Evolutionary conservation across 1,284 basidiomycete genomes (phyloP), one percentile per base, ranked within the genome.

Genomic region (Microbotryomycetes sp.): DNA sequence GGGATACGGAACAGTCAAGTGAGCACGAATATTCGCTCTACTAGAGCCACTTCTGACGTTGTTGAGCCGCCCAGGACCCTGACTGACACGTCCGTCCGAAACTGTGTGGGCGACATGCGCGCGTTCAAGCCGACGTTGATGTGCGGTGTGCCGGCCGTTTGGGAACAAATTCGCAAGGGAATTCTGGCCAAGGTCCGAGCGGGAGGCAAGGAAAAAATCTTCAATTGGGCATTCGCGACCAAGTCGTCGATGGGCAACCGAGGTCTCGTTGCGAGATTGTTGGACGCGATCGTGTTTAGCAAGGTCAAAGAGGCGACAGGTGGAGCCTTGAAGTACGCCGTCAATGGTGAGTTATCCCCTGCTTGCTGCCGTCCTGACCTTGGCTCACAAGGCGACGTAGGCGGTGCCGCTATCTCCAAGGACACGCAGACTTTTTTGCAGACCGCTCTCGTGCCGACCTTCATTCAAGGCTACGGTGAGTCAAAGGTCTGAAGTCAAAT

Each of bases 351-450:
- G 41, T 23, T 28, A 23, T 53, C 7, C 27, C 16, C n/a, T 21
- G n/a, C 15, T 21, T 56, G 24, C 15, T 24, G 13, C 26, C 23
- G 1, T 28, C 4, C 3, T 6, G 7, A 23, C 15, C n/a, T n/a
- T n/a, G n/a, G n/a, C n/a, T n/a, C 11, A 21, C 23, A 13, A 49
- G 1, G 21, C 24, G 28, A 96, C 72, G 85, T 82, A 64, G 92
- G 92, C 65, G 91, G 93, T 60, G 90, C 93, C 1, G 85, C 89
- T 16, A 79, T 97, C 64, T 87, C 85, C 65, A 78, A 75, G 56
- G 88, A 90, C 71, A 94, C 93, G 0, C 93, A 97, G 75, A 85
- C 92, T 73, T 97, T 97, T 80, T 78, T 97, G 73, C 81, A 81
- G 54, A 79, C 83, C 49, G 85, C 89, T 9, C 79, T 97, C 26